Evolutionary conservation across 2,329 filamentous ascomycete genomes (phyloP).

Genomic region (Talaromyces atroroseus): DNA sequence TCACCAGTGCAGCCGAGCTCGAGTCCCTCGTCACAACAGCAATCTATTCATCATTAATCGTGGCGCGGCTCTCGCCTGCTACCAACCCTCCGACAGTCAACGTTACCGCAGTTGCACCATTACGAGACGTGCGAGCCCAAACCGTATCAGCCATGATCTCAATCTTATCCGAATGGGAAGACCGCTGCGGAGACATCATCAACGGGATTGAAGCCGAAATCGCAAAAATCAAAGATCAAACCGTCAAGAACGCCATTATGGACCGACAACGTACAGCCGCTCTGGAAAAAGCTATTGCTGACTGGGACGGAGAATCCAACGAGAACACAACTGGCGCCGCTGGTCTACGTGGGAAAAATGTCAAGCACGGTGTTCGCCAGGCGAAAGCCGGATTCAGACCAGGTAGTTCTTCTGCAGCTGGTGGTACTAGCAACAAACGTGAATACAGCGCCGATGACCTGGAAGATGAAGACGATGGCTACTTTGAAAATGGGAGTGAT

Average conservation of each 20-base stretch:
- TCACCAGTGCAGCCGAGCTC: slow-evolving; percentile 63
- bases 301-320: slow-evolving; percentile 17
- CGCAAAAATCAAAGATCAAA: slow-evolving; percentile 55
- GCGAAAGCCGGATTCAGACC: slow-evolving; percentile 9
- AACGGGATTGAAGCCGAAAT: slow-evolving; percentile 72
- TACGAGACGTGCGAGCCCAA: slow-evolving; percentile 76
- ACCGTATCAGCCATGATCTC: slow-evolving; percentile 63
- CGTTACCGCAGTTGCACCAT: slow-evolving; percentile 73
- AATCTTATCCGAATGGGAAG: slow-evolving; percentile 68
- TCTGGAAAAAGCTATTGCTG: slow-evolving; percentile 48
- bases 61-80: slow-evolving; percentile 82
- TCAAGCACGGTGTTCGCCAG: background rate
- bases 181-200: slow-evolving; percentile 70
- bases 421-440: slow-evolving; percentile 31
- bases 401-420: background rate
- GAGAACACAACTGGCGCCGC: background rate
- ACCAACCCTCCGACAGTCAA: slow-evolving; percentile 68
- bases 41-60: slow-evolving; percentile 78
- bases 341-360: slow-evolving; percentile 12
- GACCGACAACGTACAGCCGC: slow-evolving; percentile 45
- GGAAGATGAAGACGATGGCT: slow-evolving; percentile 33
- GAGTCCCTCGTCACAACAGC: slow-evolving; percentile 82
- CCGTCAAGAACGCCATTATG: slow-evolving; percentile 50
- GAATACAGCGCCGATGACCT: slow-evolving; percentile 34
- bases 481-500: slow-evolving; percentile 27